Evolutionary conservation across 352 stramenopile genomes (phyloP), one percentile per base, ranked within the genome.

Genomic region (Phytophthora pisi): DNA sequence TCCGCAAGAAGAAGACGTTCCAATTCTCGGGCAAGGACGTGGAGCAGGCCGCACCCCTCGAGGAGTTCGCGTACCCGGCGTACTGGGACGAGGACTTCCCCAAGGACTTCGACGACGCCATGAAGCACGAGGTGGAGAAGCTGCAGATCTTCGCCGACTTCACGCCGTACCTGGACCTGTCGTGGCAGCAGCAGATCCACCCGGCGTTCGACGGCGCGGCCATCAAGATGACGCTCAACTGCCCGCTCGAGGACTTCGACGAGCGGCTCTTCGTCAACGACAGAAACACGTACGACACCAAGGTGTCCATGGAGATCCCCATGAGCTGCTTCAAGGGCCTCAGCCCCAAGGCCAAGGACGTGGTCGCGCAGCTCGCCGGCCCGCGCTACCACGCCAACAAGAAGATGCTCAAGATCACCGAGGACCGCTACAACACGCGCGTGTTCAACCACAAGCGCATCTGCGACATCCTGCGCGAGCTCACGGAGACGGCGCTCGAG

Each of bases 111-210:
- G 82, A 90, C 61, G 75, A 93, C 52, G 70, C 65, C 23, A 94
- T 94, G 86, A 94, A 94, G 80, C 86, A 94, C 77, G 86, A 94
- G 60, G 84, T 94, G 57, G 84, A 94, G 66, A 94, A 93, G 72
- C 74, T 94, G 51, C 75, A 93, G 75, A 83, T 94, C 46, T 94
- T 94, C 64, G 63, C 79, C 20, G 86, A 94, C 70, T 90, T 94
- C 49, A 89, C 84, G 43, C 74, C 79, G 51, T 81, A 84, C 54
- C 75, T 94, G 64, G 86, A 94, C 66, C 63, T 79, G 53, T 92
- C 86, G 69, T 94, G 86, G 86, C 81, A 92, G 68, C 66, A 82
- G 68, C 58, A 92, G 72, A 94, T 94, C 70, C 86, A 94, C 64
- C 79, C 84, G 40, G 62, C 79, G 24, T 91, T 94, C 61, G 81